A percentile compares a stretch with the other conserved stretches of the same genome.
These are phyloP conservation scores for Gentiana dahurica DNA, from an alignment of 257 asterid species.

Conservation along the genomic window DNA sequence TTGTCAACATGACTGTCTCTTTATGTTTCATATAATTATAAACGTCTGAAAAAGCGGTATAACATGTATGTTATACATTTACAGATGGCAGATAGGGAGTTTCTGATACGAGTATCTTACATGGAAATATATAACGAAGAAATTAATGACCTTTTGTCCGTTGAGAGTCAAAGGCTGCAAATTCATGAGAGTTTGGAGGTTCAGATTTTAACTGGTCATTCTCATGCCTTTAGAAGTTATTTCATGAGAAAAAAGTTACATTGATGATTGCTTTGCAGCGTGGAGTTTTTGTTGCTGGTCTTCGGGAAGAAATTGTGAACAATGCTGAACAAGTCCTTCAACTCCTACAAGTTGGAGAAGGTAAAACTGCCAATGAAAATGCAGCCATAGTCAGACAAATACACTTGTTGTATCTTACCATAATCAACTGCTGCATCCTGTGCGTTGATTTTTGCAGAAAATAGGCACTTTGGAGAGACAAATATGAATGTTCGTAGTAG, in stretches of 20 bases:
- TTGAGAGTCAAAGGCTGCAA: slow-evolving; percentile 82
- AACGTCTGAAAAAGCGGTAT: slow-evolving; percentile 7
- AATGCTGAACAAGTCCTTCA: slow-evolving; percentile 78
- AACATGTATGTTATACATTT: background rate
- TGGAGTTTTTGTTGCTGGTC: slow-evolving; percentile 97
- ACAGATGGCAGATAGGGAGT: slow-evolving; percentile 74
- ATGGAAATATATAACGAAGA: slow-evolving; percentile 98
- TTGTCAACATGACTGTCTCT: slow-evolving; percentile 2
- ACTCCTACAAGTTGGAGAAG: slow-evolving; percentile 91
- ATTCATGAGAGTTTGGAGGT: slow-evolving; percentile 99
- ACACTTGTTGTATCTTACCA: background rate
- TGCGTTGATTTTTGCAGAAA: slow-evolving; percentile 37
- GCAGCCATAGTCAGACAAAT: slow-evolving; percentile 1
- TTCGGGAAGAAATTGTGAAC: slow-evolving; percentile 88
- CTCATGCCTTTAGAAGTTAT: slow-evolving; percentile 1
- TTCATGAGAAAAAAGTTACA: slow-evolving; percentile 7
- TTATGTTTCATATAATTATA: background rate
- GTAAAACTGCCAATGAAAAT: slow-evolving; percentile 27
- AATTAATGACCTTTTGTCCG: slow-evolving; percentile 82
- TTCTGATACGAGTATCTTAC: slow-evolving; percentile 87
- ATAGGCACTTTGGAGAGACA: slow-evolving; percentile 97
- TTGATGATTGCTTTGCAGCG: slow-evolving; percentile 42
- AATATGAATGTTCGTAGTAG: slow-evolving; percentile 98
- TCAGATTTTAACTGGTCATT: slow-evolving; percentile 14
- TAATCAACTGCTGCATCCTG: slow-evolving; percentile 7